Evolutionary conservation across 331 rosid genomes (phyloP).

Genomic region (Erythrophleum ivorense): DNA sequence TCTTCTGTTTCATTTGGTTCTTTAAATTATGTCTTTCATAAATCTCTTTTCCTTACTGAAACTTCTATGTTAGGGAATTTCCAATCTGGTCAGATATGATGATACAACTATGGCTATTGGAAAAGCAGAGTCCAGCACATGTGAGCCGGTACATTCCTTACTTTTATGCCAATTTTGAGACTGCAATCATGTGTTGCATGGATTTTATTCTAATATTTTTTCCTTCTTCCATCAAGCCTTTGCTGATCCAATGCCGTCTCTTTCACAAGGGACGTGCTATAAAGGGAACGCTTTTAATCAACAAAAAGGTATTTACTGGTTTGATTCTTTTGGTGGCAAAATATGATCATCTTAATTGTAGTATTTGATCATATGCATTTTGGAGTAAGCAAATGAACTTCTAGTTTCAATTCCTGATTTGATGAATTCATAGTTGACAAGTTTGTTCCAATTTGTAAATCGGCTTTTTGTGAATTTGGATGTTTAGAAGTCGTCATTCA

Average conservation of each 20-base stretch:
- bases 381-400: conserved; percentile 1
- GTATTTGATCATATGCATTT: not conserved
- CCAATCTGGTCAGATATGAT: conserved; percentile 35
- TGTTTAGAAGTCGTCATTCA: not conserved
- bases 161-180: conserved; percentile 37
- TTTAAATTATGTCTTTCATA: not conserved
- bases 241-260: conserved; percentile 81
- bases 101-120: conserved; percentile 37
- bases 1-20: not conserved
- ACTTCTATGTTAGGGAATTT: conserved; percentile 39
- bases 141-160: conserved; percentile 50
- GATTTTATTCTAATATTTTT: conserved; percentile 40
- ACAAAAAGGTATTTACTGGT: conserved; percentile 57
- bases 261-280: conserved; percentile 68
- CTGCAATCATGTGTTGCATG: not conserved
- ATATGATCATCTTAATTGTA: not conserved
- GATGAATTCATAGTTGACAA: conserved; percentile 19
- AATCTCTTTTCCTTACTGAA: conserved; percentile 1
- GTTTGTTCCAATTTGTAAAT: not conserved
- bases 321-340: not conserved
- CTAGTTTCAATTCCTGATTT: not conserved
- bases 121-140: conserved; percentile 33
- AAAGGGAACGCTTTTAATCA: conserved; percentile 79
- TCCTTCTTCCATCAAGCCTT: conserved; percentile 53
- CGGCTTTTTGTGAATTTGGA: not conserved